Percentiles rank a stretch among this genome's conserved stretches.
Conservation (phyloP, 345 rosid genomes). For the Melaleuca alternifolia region DNA sequence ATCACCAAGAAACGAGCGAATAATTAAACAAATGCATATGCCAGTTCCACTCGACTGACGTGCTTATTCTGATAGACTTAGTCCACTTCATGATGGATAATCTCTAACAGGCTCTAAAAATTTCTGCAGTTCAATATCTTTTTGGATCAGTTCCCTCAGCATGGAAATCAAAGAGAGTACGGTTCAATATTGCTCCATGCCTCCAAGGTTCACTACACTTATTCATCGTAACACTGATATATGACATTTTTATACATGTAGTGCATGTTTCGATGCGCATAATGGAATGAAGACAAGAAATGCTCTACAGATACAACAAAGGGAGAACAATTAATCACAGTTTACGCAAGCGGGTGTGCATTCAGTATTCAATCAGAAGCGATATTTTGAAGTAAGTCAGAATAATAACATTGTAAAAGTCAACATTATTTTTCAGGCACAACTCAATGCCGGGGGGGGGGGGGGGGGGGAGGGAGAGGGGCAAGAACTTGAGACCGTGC, state of each 20-base stretch:
- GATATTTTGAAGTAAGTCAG: neutral
- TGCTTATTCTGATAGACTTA: neutral
- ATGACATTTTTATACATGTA: neutral
- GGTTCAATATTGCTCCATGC: neutral
- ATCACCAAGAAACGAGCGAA: neutral
- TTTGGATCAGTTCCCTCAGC: neutral
- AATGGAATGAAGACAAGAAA: neutral
- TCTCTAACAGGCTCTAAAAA: neutral
- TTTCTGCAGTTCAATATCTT: neutral
- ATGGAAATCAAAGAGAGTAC: neutral
- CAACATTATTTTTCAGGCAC: neutral
- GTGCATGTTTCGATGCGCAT: neutral
- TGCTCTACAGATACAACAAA: neutral
- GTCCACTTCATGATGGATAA: neutral
- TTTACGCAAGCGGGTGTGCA: neutral
- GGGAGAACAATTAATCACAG: neutral
- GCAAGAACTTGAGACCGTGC: neutral
- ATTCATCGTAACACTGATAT: neutral
- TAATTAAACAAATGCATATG: neutral
- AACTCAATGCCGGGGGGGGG: neutral
- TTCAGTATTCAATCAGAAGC: neutral
- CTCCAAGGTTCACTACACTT: neutral
- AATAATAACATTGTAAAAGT: neutral
- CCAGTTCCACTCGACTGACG: neutral
- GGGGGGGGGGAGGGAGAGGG: too few relatives aligned